Percentiles rank a stretch among this genome's conserved stretches.
These are phyloP conservation scores for Aspergillus diversus DNA, from an alignment of 495 filamentous ascomycete genomes.

Conservation along the genomic window DNA sequence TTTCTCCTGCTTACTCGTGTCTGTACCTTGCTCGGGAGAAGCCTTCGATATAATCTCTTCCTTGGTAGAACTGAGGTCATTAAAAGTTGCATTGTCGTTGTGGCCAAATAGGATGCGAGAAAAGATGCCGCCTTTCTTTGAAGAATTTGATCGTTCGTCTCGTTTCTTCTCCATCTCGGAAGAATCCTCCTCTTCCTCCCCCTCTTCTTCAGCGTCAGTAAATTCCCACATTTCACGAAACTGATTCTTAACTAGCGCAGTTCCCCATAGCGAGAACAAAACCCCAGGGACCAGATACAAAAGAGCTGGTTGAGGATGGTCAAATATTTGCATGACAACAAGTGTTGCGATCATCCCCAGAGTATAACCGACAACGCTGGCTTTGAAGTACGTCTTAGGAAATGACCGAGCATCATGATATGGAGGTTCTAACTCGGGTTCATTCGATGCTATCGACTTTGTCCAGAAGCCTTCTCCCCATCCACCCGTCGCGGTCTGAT, in stretches of 20 bases:
- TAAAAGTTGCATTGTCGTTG: constrained; percentile 10
- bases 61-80: constrained; percentile 12
- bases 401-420: constrained; percentile 58
- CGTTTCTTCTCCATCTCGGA: constrained; percentile 28
- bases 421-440: constrained; percentile 41
- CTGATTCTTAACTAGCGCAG: constrained; percentile 73
- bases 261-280: constrained; percentile 74
- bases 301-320: constrained; percentile 87
- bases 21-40: constrained; percentile 4
- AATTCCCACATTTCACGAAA: constrained; percentile 76
- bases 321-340: constrained; percentile 72
- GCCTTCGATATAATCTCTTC: constrained; percentile 18
- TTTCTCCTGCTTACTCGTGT: constrained; percentile 18
- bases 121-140: constrained; percentile 30
- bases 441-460: constrained; percentile 29
- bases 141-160: constrained; percentile 28
- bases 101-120: constrained; percentile 33
- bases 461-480: constrained; percentile 93
- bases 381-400: constrained; percentile 85
- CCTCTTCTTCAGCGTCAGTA: constrained; percentile 61
- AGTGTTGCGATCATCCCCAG: constrained; percentile 79
- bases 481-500: constrained; percentile 62
- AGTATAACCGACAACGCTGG: constrained; percentile 76
- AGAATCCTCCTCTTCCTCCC: constrained; percentile 23
- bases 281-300: constrained; percentile 93